Conservation (phyloP, 371 early-diverging fungal species). For the Fennellomyces sp. region DNA sequence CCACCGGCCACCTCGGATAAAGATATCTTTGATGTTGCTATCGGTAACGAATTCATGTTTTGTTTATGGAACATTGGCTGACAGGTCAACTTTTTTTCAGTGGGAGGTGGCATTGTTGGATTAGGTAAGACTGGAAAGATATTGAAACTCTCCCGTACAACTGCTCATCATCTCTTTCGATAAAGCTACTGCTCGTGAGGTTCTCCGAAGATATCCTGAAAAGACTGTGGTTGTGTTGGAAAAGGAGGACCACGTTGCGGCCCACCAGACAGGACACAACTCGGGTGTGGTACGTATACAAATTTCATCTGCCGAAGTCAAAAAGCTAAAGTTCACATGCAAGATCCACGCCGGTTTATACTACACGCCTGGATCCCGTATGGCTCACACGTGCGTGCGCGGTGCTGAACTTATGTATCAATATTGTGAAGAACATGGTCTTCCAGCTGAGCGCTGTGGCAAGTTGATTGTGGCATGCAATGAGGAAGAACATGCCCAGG, state of each 20-base stretch:
- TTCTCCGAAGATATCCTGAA: conserved; percentile 38
- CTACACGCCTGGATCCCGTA: conserved; percentile 47
- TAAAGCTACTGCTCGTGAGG: conserved; percentile 51
- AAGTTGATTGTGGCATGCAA: conserved; percentile 48
- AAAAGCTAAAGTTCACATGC: neutral
- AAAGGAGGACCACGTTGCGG: conserved; percentile 46
- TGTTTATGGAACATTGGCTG: neutral
- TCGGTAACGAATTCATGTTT: conserved; percentile 12
- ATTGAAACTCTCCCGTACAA: neutral
- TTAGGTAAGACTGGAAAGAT: conserved; percentile 8
- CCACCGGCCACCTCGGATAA: conserved; percentile 17
- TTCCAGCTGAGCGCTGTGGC: conserved; percentile 51
- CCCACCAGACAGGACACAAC: conserved; percentile 51
- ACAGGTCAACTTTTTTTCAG: conserved; percentile 9
- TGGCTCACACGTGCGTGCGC: conserved; percentile 50
- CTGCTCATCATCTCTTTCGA: no score
- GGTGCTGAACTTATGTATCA: conserved; percentile 53
- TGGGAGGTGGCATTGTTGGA: conserved; percentile 53
- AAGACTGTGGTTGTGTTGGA: conserved; percentile 50
- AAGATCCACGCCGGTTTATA: conserved; percentile 52
- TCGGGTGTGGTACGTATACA: conserved; percentile 37
- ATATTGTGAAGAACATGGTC: conserved; percentile 44
- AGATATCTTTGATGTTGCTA: conserved; percentile 36
- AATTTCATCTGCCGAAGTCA: no score
- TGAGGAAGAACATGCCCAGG: conserved; percentile 39